These are phyloP conservation scores for Acacia acuminata DNA, from an alignment of 306 rosid genomes.

Conservation along the genomic window DNA sequence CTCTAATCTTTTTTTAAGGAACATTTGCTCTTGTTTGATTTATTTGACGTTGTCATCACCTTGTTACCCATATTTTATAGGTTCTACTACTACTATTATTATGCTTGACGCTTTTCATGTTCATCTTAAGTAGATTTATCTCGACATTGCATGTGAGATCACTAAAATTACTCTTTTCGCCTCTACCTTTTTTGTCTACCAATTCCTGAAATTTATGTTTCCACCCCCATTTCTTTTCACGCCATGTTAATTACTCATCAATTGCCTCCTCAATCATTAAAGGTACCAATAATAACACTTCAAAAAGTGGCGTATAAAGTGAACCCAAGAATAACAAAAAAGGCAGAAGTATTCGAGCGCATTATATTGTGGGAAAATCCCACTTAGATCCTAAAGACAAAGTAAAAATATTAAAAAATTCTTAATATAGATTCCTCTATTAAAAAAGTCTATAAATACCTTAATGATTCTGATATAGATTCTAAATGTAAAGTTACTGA, in stretches of 20 bases:
- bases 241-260: background rate
- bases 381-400: no score
- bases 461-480: no score
- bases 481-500: no score
- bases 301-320: background rate
- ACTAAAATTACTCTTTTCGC: constrained; percentile 22
- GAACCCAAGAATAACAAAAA: background rate
- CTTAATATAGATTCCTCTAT: no score
- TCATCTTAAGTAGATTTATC: background rate
- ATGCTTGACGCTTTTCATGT: background rate
- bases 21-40: background rate
- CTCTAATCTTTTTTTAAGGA: background rate
- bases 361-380: no score
- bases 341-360: background rate
- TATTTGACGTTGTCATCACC: background rate
- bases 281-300: background rate
- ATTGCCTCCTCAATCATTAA: background rate
- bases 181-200: background rate
- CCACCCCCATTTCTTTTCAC: background rate
- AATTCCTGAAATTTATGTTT: background rate
- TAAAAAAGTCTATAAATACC: no score
- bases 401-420: no score
- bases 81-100: background rate
- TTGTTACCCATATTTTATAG: background rate
- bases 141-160: constrained; percentile 32